Conservation (phyloP, 176 grass and related monocot species). For the Oryza glumipatula region DNA sequence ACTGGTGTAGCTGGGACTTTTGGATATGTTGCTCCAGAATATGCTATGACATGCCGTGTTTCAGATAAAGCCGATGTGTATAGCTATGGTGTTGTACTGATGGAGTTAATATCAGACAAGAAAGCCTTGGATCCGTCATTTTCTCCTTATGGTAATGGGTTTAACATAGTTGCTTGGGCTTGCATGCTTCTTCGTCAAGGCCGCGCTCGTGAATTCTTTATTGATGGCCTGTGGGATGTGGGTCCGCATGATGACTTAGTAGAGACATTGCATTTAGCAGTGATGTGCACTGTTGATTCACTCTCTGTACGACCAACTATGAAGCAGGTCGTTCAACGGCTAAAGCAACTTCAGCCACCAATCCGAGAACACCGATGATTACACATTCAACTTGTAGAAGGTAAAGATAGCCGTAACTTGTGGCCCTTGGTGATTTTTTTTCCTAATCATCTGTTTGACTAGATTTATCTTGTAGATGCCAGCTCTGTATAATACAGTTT, state of each 20-base stretch:
- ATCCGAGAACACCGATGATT: conserved; percentile 56
- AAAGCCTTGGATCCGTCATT: conserved; percentile 93
- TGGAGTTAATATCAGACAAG: conserved; percentile 98
- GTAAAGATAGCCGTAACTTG: conserved; percentile 59
- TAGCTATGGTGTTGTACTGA: conserved; percentile 95
- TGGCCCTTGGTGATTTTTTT: conserved; percentile 45
- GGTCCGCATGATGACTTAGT: conserved; percentile 88
- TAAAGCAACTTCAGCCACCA: conserved; percentile 94
- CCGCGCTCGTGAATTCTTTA: conserved; percentile 79
- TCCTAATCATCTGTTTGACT: conserved; percentile 59
- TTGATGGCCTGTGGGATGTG: conserved; percentile 83
- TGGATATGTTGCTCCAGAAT: conserved; percentile 97
- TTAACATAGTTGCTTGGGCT: conserved; percentile 97
- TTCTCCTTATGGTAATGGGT: conserved; percentile 96
- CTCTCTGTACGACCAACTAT: conserved; percentile 83
- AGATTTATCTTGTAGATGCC: conserved; percentile 61
- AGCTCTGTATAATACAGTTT: conserved; percentile 67
- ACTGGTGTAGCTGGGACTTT: conserved; percentile 97
- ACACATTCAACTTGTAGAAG: conserved; percentile 50
- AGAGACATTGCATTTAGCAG: conserved; percentile 84
- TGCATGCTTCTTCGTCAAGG: conserved; percentile 92
- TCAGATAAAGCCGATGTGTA: conserved; percentile 98
- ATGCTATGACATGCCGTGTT: conserved; percentile 96
- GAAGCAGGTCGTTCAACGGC: conserved; percentile 89
- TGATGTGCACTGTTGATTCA: conserved; percentile 89